Percentiles rank a stretch among this genome's conserved stretches.
Evolutionary conservation across 2,329 filamentous ascomycete genomes (phyloP).

Genomic region (Sclerotinia nivalis): DNA sequence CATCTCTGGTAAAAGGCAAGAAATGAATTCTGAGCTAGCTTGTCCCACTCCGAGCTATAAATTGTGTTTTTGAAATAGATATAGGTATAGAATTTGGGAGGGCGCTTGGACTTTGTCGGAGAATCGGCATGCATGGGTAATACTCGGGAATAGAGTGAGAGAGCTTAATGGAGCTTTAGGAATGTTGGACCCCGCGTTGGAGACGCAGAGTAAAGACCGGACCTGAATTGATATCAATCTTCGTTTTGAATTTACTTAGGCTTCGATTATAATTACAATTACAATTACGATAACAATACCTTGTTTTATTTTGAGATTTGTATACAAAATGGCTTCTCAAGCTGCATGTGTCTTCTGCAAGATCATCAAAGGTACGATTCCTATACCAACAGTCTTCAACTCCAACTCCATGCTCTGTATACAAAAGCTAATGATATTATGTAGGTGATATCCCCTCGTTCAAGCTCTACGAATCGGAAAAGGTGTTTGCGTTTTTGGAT

Average conservation of each 20-base stretch:
- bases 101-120: neutral
- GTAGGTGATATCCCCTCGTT: slow-evolving; percentile 92
- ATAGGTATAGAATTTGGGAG: neutral
- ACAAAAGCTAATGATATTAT: slow-evolving; percentile 18
- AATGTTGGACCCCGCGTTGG: slow-evolving; percentile 16
- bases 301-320: neutral
- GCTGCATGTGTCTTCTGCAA: slow-evolving; percentile 94
- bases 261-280: neutral
- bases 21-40: slow-evolving; percentile 44
- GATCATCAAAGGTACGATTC: slow-evolving; percentile 78
- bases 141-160: neutral
- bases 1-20: slow-evolving; percentile 46
- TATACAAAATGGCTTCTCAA: slow-evolving; percentile 11
- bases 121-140: neutral
- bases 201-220: neutral
- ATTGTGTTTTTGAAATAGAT: slow-evolving; percentile 24
- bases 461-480: slow-evolving; percentile 94
- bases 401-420: neutral
- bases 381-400: slow-evolving; percentile 26
- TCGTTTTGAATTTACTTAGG: neutral
- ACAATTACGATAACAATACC: neutral
- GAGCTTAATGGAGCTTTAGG: slow-evolving; percentile 8
- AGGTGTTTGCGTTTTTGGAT: slow-evolving; percentile 92
- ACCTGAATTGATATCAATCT: too few species aligned
- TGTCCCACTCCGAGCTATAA: slow-evolving; percentile 40